phyloP scores from a whole-genome alignment of 73 alveolate genomes.

The Symbiodinium natans region DNA sequence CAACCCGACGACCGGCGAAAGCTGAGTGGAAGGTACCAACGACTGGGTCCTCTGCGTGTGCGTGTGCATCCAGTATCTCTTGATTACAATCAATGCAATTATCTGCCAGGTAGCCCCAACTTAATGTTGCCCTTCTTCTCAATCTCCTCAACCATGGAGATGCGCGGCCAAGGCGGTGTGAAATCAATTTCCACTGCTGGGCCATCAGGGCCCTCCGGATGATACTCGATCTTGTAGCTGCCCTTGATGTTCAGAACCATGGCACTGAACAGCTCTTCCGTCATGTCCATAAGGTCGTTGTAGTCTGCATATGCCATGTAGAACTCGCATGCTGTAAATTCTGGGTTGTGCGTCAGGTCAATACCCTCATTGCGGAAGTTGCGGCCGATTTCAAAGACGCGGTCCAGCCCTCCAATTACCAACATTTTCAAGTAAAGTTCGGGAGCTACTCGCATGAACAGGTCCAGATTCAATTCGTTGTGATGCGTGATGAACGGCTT shows the following conservation, averaged over 20 bases:
- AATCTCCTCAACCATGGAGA: constrained; percentile 98
- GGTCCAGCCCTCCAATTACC: constrained; percentile 99
- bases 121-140: constrained; percentile 96
- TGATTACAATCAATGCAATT: no score
- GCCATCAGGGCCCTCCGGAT: constrained; percentile 94
- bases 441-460: constrained; percentile 99
- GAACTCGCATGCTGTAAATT: constrained; percentile 99
- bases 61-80: no score
- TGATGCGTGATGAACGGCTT: constrained; percentile 99
- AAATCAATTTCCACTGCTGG: constrained; percentile 97
- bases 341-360: constrained; percentile 99
- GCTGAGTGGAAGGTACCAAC: no score
- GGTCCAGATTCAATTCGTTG: constrained; percentile 98
- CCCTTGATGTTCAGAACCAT: constrained; percentile 98
- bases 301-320: constrained; percentile 99
- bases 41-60: no score
- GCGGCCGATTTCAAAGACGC: constrained; percentile 99
- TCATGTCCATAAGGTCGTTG: constrained; percentile 98
- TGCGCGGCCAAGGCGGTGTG: constrained; percentile 99
- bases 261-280: constrained; percentile 97
- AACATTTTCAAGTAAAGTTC: constrained; percentile 99
- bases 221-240: constrained; percentile 96
- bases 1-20: no score
- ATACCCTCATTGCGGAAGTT: constrained; percentile 99
- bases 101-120: constrained; percentile 57